These are phyloP conservation scores for Arthrobotrys entomopaga DNA, from an alignment of 2,329 filamentous ascomycete species.

Conservation along the genomic window DNA sequence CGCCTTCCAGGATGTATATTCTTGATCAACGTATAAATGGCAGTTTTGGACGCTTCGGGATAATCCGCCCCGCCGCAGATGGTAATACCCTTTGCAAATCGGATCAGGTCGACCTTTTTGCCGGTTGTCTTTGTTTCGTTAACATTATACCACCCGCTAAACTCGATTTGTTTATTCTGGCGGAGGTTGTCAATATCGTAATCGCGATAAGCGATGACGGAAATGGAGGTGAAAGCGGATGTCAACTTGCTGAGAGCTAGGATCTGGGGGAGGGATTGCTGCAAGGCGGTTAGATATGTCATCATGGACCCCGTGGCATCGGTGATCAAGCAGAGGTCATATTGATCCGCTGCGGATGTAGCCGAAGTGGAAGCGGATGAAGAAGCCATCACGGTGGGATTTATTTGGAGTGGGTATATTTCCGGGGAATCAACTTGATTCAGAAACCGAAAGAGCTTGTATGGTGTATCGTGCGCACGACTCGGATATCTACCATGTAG, in stretches of 20 bases:
- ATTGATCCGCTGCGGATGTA: slow-evolving; percentile 55
- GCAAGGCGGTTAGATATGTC: slow-evolving; percentile 64
- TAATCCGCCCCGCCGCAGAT: slow-evolving; percentile 63
- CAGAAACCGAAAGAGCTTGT: background rate
- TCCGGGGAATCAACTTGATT: too few species aligned
- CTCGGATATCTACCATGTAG: background rate
- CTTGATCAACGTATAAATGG: slow-evolving; percentile 64
- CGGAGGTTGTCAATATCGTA: slow-evolving; percentile 60
- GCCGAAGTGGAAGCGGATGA: slow-evolving; percentile 30
- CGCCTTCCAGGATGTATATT: slow-evolving; percentile 66
- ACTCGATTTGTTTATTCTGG: slow-evolving; percentile 62
- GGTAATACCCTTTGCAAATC: slow-evolving; percentile 61
- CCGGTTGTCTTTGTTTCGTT: slow-evolving; percentile 54
- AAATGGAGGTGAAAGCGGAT: slow-evolving; percentile 66
- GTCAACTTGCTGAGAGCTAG: slow-evolving; percentile 66
- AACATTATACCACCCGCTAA: slow-evolving; percentile 66
- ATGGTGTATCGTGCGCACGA: slow-evolving; percentile 5
- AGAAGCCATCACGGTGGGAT: slow-evolving; percentile 17
- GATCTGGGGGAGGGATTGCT: slow-evolving; percentile 66
- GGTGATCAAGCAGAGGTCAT: slow-evolving; percentile 65
- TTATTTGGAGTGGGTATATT: too few species aligned
- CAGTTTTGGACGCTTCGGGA: slow-evolving; percentile 67
- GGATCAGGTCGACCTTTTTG: slow-evolving; percentile 59
- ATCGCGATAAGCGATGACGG: slow-evolving; percentile 67
- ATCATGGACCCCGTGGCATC: slow-evolving; percentile 66